A percentile compares a stretch with the other conserved stretches of the same genome.
Conservation (phyloP, 139 green algal genomes). For the Monoraphidium neglectum region DNA sequence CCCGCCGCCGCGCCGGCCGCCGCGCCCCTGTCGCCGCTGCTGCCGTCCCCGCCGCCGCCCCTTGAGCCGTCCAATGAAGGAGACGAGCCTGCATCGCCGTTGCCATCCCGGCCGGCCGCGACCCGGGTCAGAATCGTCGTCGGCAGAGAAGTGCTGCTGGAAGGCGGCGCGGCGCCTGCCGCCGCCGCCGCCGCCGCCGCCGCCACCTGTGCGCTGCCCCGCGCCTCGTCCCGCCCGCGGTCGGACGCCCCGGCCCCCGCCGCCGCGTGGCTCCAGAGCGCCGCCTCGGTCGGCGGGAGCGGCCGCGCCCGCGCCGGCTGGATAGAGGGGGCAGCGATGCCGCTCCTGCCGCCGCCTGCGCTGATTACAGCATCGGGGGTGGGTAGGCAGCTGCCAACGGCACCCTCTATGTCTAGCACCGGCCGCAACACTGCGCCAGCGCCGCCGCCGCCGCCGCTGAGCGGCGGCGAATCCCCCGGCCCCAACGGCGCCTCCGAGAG, state of each 20-base stretch:
- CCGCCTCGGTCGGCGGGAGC: background rate
- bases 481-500: too few relatives aligned
- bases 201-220: background rate
- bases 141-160: constrained; percentile 1
- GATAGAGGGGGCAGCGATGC: background rate
- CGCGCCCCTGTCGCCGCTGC: background rate
- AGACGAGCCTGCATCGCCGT: background rate
- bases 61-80: background rate
- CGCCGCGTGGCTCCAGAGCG: background rate
- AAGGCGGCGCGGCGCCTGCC: background rate
- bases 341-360: background rate
- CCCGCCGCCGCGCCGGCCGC: background rate
- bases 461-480: too few relatives aligned
- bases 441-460: too few relatives aligned
- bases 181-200: background rate
- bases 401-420: background rate
- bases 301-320: constrained; percentile 2
- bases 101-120: background rate
- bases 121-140: constrained; percentile 5
- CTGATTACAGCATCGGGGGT: background rate
- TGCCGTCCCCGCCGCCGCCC: background rate
- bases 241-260: background rate
- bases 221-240: background rate
- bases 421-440: background rate
- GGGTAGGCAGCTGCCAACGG: background rate